These are phyloP conservation scores for Prunus persica DNA, from an alignment of 306 rosid species.

Conservation along the genomic window DNA sequence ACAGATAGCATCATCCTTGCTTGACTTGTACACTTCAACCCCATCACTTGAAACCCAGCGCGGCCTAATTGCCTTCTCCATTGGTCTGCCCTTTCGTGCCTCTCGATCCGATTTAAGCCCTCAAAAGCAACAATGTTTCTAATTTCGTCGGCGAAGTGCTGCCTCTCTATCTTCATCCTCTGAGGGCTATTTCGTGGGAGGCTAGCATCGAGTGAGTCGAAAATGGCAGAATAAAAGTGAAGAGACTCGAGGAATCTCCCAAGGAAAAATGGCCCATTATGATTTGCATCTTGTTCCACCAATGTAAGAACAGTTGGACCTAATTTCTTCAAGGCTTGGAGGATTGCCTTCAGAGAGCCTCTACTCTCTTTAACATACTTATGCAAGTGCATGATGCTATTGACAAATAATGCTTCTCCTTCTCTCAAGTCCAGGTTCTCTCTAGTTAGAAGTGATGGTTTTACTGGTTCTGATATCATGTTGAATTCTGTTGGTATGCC, in stretches of 20 bases:
- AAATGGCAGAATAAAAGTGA: constrained; percentile 79
- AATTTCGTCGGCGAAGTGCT: constrained; percentile 57
- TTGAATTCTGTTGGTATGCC: constrained; percentile 48
- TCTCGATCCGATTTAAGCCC: constrained; percentile 56
- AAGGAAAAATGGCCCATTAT: constrained; percentile 79
- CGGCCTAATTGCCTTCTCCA: constrained; percentile 76
- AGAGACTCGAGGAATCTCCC: constrained; percentile 74
- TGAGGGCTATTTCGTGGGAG: constrained; percentile 50
- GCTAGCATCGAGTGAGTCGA: constrained; percentile 64
- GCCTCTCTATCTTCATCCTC: constrained; percentile 65
- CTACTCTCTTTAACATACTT: constrained; percentile 66
- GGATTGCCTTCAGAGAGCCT: constrained; percentile 58
- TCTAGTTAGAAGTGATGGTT: constrained; percentile 47
- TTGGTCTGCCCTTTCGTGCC: constrained; percentile 69
- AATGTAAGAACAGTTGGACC: constrained; percentile 48
- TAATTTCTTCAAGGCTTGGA: constrained; percentile 64
- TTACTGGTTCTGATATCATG: constrained; percentile 38
- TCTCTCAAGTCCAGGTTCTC: constrained; percentile 63
- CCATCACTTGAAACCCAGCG: constrained; percentile 69
- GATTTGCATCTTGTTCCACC: constrained; percentile 83
- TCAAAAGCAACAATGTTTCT: constrained; percentile 53
- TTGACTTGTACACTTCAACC: constrained; percentile 61
- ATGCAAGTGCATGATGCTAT: constrained; percentile 59
- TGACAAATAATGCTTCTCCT: constrained; percentile 60
- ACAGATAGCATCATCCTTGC: constrained; percentile 71